These are phyloP conservation scores for Russula griseocarnosa DNA, from an alignment of 768 basidiomycete genomes.

Conservation along the genomic window DNA sequence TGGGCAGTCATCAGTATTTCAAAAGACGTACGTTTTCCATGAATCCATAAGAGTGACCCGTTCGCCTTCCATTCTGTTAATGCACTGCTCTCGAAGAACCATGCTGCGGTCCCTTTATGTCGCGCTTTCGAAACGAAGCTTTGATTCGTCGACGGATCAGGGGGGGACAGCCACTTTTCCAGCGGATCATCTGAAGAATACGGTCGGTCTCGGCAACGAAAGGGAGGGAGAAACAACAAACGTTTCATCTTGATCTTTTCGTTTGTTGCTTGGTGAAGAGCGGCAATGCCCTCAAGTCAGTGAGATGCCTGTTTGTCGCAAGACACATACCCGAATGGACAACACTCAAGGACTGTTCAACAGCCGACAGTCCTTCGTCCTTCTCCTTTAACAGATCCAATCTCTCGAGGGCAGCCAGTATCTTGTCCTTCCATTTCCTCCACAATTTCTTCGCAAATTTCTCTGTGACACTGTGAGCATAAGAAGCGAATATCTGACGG, in stretches of 20 bases:
- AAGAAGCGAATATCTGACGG: no score
- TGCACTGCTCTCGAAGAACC: background rate
- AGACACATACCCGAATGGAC: background rate
- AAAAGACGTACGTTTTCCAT: slow-evolving; percentile 11
- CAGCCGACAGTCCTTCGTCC: no score
- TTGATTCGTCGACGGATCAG: background rate
- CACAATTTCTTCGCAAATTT: no score
- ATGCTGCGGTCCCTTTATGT: background rate
- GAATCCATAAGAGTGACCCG: background rate
- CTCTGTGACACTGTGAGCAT: no score
- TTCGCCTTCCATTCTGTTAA: background rate
- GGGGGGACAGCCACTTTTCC: background rate
- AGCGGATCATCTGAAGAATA: background rate
- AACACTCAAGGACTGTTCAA: no score
- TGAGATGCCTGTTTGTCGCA: no score
- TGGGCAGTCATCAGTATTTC: no score
- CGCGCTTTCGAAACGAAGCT: background rate
- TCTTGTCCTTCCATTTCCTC: no score
- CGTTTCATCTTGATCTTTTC: slow-evolving; percentile 1
- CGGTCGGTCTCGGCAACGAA: background rate
- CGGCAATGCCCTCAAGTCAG: background rate
- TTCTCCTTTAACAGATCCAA: no score
- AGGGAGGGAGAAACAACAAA: background rate
- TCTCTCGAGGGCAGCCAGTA: no score
- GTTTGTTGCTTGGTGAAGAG: background rate